Base-by-base conservation (phyloP, 2,329 filamentous ascomycete genomes). In the Hymenoscyphus linearis region DNA sequence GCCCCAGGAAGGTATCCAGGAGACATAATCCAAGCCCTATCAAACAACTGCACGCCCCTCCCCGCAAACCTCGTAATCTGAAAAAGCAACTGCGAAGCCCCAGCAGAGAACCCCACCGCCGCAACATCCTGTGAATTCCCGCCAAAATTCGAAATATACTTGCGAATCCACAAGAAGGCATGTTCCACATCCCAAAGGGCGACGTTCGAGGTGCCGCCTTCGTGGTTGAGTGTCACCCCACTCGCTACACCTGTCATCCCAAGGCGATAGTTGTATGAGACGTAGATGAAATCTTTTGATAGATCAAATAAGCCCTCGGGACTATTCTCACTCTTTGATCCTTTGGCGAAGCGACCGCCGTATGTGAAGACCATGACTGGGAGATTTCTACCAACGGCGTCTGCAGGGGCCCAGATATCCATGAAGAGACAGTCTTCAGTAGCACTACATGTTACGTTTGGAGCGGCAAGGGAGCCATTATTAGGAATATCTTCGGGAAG, bases 71-170 rank as follows among this genome's bases (percentile, higher is more conserved):
- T 63, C 9, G 71, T 73, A 35, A 73, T 62, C 50, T 72, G 70
- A 64, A 74, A 74, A 25, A 69, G 37, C 26, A 78, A 74, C 9
- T 77, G 76, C 47, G 65, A 65, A 47, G 59, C 80, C 3, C 81
- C 80, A 2, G 80, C 79, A n/a, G 77, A 80, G 64, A 81, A 77
- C 3, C 79, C 80, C 74, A 79, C 78, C 2, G 77, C 78, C 1
- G 76, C 80, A 6, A 82, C 76, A 1, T 71, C 64, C n/a, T 69
- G 68, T 2, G 74, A 71, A 60, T 82, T 76, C n/a, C 80, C 81
- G 13, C 77, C 76, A 4, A 82, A 68, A 1, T 76, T 69, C 13
- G 65, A 56, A 55, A 81, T 78, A 62, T 81, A 74, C 57, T 77
- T 71, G 58, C 78, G 75, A 0, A 79, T 76, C 79, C 80, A 82